These are phyloP conservation scores for Trichophyton schoenleinii DNA, from an alignment of 2,329 filamentous ascomycete genomes.

Conservation along the genomic window DNA sequence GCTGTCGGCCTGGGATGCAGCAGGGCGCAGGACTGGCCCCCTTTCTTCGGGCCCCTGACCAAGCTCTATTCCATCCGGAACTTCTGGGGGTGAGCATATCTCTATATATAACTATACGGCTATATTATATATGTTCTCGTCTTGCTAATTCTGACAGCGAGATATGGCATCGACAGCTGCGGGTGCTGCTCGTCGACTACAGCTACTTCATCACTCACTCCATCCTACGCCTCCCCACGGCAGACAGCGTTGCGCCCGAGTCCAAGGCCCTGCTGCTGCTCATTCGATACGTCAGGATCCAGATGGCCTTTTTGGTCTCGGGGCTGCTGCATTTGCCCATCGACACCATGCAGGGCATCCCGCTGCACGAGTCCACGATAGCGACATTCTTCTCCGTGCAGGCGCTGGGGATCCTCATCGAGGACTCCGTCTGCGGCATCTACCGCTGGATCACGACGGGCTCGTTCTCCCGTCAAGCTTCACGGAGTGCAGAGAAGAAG, in stretches of 20 bases:
- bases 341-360: conserved; percentile 7
- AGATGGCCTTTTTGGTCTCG: conserved; percentile 6
- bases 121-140: neutral
- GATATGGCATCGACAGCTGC: conserved; percentile 3
- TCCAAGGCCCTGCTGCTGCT: neutral
- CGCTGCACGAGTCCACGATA: conserved; percentile 6
- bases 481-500: neutral
- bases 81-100: conserved; percentile 10
- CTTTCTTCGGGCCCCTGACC: conserved; percentile 6
- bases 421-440: conserved; percentile 6
- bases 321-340: conserved; percentile 8
- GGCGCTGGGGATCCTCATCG: conserved; percentile 7
- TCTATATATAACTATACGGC: no score
- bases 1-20: conserved; percentile 4
- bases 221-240: neutral
- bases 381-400: conserved; percentile 8
- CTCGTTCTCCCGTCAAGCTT: neutral
- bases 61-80: conserved; percentile 8
- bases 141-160: neutral
- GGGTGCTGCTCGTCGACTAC: neutral
- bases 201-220: neutral
- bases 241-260: neutral
- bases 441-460: conserved; percentile 2
- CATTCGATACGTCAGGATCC: conserved; percentile 6
- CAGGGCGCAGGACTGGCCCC: conserved; percentile 7